Conservation (phyloP, 2,329 filamentous ascomycete genomes). For the Colletotrichum orchidophilum region DNA sequence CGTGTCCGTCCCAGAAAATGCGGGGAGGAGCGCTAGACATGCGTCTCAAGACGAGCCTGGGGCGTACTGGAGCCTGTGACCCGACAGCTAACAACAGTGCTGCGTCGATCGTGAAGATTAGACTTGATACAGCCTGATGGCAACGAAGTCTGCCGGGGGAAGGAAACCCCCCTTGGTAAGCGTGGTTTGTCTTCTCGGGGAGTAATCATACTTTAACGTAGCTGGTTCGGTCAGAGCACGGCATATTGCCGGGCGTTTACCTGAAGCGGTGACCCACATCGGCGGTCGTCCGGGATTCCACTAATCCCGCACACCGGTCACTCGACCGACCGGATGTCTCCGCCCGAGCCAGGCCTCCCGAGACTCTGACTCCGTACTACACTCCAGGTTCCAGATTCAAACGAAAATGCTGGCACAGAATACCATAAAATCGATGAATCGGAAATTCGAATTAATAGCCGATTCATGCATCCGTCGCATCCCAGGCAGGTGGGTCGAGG, state of each 20-base stretch:
- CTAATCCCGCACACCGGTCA: not conserved
- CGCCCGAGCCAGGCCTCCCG: not conserved
- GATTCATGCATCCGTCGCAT: conserved; percentile 16
- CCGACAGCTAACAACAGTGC: not conserved
- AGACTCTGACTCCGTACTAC: not conserved
- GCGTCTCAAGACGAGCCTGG: not conserved
- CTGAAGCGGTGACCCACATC: not conserved
- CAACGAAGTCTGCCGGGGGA: not conserved
- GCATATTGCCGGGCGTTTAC: not conserved
- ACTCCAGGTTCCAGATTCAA: not conserved
- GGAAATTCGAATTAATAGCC: not conserved
- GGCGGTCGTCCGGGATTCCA: not conserved
- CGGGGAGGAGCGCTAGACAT: not conserved
- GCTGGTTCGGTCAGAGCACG: not conserved
- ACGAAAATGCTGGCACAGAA: no score
- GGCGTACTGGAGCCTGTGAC: not conserved
- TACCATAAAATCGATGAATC: not conserved
- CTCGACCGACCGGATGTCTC: not conserved
- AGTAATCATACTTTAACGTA: not conserved
- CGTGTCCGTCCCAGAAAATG: not conserved
- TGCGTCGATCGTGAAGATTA: no score
- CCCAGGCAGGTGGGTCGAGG: conserved; percentile 10
- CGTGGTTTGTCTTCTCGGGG: not conserved
- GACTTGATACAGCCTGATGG: not conserved
- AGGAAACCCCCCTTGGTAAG: not conserved